phyloP scores from a whole-genome alignment of 129 eudicot genomes.

The Centaurea solstitialis region DNA sequence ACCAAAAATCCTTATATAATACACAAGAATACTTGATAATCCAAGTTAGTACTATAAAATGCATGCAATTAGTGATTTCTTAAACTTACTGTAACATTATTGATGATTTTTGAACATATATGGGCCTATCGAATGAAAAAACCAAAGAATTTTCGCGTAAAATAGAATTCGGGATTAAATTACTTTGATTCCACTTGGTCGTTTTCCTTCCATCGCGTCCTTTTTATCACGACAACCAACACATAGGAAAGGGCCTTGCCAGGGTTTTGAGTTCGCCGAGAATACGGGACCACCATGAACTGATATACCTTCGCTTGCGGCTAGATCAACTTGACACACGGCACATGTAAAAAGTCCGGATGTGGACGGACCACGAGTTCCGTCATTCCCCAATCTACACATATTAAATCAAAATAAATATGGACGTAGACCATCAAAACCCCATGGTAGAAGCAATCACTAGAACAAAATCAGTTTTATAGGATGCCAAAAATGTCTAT shows the following conservation, averaged over 20 bases:
- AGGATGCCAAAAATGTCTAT: background rate
- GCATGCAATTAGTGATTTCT: slow-evolving; percentile 18
- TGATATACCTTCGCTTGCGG: slow-evolving; percentile 56
- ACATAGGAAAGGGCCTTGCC: slow-evolving; percentile 79
- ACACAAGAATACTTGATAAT: slow-evolving; percentile 15
- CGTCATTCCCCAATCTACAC: slow-evolving; percentile 61
- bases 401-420: background rate
- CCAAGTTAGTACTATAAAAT: slow-evolving; percentile 15
- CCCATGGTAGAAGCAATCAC: background rate
- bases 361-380: slow-evolving; percentile 28
- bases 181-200: slow-evolving; percentile 68
- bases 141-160: slow-evolving; percentile 29
- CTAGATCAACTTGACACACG: slow-evolving; percentile 59
- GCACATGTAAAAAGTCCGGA: slow-evolving; percentile 53
- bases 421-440: background rate
- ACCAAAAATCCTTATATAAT: slow-evolving; percentile 10
- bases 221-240: slow-evolving; percentile 55
- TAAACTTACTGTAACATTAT: slow-evolving; percentile 15
- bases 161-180: background rate
- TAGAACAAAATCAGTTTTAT: background rate
- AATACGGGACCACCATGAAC: slow-evolving; percentile 66
- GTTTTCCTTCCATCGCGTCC: slow-evolving; percentile 81
- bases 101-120: slow-evolving; percentile 13
- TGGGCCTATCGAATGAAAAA: slow-evolving; percentile 17
- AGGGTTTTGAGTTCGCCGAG: slow-evolving; percentile 55